A percentile compares a stretch with the other conserved stretches of the same genome.
These are phyloP conservation scores for Plasmodium inui DNA, from an alignment of 169 alveolate genomes.

Conservation along the genomic window DNA sequence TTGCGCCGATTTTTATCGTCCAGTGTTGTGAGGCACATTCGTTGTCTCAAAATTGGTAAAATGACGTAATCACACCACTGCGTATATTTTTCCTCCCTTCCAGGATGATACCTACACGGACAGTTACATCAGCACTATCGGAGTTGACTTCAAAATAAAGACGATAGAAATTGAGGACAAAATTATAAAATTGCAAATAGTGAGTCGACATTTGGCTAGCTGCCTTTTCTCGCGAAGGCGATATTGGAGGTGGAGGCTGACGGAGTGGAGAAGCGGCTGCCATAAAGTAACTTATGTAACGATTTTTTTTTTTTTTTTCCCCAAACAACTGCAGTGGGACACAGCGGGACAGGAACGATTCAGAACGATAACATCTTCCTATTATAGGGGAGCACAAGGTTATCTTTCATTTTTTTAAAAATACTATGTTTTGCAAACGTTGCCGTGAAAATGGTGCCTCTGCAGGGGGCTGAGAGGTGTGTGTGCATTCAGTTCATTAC, in stretches of 20 bases:
- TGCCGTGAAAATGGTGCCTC: neutral
- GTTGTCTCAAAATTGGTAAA: neutral
- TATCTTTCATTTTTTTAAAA: neutral
- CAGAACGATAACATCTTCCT: conserved; percentile 94
- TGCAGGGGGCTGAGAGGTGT: neutral
- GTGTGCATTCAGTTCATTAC: neutral
- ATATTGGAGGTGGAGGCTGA: neutral
- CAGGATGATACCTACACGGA: conserved; percentile 93
- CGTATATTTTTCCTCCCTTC: conserved; percentile 73
- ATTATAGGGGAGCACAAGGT: conserved; percentile 97
- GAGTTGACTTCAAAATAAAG: conserved; percentile 92
- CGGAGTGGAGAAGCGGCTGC: neutral
- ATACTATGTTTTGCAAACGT: neutral
- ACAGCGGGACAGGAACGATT: conserved; percentile 98
- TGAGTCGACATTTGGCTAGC: conserved; percentile 26
- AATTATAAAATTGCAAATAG: conserved; percentile 90
- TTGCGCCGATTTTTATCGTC: neutral
- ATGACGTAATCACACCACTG: neutral
- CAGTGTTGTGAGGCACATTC: neutral
- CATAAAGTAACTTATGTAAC: neutral
- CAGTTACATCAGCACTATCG: conserved; percentile 91
- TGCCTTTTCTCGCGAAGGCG: neutral
- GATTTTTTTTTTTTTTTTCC: neutral
- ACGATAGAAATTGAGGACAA: conserved; percentile 91
- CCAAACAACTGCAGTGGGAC: conserved; percentile 91